Base-by-base conservation (phyloP, 108 stramenopile species). In the Fistulifera pelliculosa region DNA sequence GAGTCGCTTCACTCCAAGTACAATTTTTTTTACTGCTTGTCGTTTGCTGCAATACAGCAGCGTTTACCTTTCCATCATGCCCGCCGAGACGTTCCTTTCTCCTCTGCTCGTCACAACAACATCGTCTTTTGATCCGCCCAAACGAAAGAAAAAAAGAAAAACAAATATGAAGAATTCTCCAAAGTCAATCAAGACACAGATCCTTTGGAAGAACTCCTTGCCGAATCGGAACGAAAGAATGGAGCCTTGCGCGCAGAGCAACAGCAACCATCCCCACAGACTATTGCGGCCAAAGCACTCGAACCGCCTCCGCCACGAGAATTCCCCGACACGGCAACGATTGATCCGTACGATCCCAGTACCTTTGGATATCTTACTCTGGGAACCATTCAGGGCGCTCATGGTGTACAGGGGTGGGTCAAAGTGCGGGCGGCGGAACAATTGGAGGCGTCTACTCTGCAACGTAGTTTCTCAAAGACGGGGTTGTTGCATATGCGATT, bases 271-370 rank as follows among this genome's bases (percentile, higher is more conserved):
- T 21, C 16, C 16, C 16, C 19, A 21, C 44, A n/a, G n/a, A n/a
- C n/a, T n/a, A n/a, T n/a, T n/a, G n/a, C n/a, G 31, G 31, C 31
- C 3, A 3, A 3, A 35, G 6, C 31, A 35, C 31, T 8, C 3
- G 6, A 3, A n/a, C 35, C 24, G 15, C 50, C 54, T 5, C 54
- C 4, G 18, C 16, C 38, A n/a, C 23, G 76, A 35, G 19, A 41
- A 11, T 92, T 87, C 54, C 90, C 90, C 26, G 81, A 92, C 71
- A 77, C 60, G 14, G 59, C 62, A 25, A 53, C 64, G 2, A 85
- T 92, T 62, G 77, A 92, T 59, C 90, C 90, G 4, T 83, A 87
- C 58, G 90, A 92, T 72, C 90, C 90, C 0, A 73, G 81, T 17
- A 87, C 85, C 15, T 92, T 83, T 71, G 90, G 90, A 10, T 92